A percentile compares a stretch with the other conserved stretches of the same genome.
phyloP scores from a whole-genome alignment of 108 stramenopile genomes.

The Parmales sp. region DNA sequence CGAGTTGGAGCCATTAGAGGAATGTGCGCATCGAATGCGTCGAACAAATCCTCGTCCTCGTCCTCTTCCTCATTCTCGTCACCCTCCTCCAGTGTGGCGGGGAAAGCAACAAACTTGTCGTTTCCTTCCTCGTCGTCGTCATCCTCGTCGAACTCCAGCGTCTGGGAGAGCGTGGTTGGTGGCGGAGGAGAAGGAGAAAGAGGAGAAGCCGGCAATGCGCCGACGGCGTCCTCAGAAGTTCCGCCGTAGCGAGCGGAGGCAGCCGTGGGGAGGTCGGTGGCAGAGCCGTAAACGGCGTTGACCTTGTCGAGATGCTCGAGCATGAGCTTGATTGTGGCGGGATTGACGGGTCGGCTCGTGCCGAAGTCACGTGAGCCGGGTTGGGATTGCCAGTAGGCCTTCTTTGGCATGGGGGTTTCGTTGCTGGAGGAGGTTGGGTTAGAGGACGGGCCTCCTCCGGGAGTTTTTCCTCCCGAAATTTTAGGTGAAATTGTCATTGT shows the following conservation, averaged over 20 bases:
- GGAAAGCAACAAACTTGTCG: neutral
- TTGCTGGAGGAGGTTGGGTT: conserved; percentile 1
- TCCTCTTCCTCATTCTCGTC: neutral
- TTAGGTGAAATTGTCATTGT: neutral
- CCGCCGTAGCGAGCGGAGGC: conserved; percentile 7
- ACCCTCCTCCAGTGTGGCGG: neutral
- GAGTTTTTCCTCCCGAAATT: neutral
- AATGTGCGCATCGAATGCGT: neutral
- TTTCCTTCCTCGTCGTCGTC: neutral
- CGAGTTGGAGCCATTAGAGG: neutral
- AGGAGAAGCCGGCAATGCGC: conserved; percentile 27
- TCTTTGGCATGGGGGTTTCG: conserved; percentile 49
- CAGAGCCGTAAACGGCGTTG: conserved; percentile 23
- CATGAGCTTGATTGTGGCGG: conserved; percentile 28
- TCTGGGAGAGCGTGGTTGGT: too few relatives aligned
- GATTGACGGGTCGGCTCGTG: conserved; percentile 33
- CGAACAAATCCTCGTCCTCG: neutral
- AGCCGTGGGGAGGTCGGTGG: neutral
- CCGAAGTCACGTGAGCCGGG: conserved; percentile 69
- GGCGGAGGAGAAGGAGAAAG: neutral
- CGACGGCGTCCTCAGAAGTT: conserved; percentile 17
- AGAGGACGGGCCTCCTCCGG: neutral
- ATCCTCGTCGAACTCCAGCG: neutral
- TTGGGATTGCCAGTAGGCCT: conserved; percentile 54
- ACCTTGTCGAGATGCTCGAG: conserved; percentile 32